Conservation (phyloP, 2,329 filamentous ascomycete genomes). For the Dactylellina haptotyla region DNA sequence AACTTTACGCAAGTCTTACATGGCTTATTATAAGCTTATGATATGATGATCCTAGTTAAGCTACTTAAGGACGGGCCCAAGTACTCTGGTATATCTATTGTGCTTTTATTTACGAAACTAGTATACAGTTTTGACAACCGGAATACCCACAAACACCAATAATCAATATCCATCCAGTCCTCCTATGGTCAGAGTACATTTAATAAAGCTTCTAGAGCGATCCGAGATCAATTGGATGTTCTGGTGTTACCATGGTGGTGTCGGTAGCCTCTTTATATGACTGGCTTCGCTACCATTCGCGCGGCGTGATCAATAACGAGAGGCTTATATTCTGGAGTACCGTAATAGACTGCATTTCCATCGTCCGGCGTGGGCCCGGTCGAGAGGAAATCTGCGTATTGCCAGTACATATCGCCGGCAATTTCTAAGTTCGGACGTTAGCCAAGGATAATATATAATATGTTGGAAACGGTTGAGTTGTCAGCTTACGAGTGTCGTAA, state of each 20-base stretch:
- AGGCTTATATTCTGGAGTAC: slow-evolving; percentile 40
- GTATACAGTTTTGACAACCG: too few relatives aligned
- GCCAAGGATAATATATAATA: not conserved
- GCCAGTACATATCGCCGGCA: slow-evolving; percentile 62
- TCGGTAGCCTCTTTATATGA: not conserved
- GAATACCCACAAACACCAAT: too few relatives aligned
- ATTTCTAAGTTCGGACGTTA: slow-evolving; percentile 53
- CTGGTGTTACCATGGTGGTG: not conserved
- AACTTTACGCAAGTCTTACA: too few relatives aligned
- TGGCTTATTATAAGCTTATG: too few relatives aligned
- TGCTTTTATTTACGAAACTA: too few relatives aligned
- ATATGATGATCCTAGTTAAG: too few relatives aligned
- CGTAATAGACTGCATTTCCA: slow-evolving; percentile 49
- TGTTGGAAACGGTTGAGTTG: not conserved
- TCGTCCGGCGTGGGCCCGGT: slow-evolving; percentile 43
- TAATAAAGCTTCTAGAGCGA: too few relatives aligned
- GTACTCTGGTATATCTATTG: too few relatives aligned
- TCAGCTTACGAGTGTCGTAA: slow-evolving; percentile 57
- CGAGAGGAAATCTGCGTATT: slow-evolving; percentile 56
- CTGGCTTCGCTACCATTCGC: slow-evolving; percentile 38
- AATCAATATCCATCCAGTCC: too few relatives aligned
- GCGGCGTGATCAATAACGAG: slow-evolving; percentile 50
- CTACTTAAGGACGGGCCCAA: too few relatives aligned
- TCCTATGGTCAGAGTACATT: too few relatives aligned
- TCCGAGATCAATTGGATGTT: too few relatives aligned